Base-by-base conservation (phyloP, 805 yeast genomes). In the Grigorovia jiainica region DNA sequence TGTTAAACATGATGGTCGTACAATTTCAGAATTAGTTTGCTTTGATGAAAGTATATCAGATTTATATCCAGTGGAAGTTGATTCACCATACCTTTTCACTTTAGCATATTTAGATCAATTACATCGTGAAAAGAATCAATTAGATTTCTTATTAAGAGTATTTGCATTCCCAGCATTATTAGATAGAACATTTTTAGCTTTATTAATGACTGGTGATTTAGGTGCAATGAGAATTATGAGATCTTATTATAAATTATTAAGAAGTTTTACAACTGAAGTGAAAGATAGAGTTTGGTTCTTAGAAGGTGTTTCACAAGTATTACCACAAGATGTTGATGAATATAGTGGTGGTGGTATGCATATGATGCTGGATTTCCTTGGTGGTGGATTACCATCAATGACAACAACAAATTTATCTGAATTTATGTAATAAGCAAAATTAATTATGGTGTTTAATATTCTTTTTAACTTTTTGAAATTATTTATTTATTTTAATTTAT, bases 341-440 rank as follows among this genome's bases (percentile, higher is more conserved):
- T 84, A 85, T 55, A 79, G 89, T n/a, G 95, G 95, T 34, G 92
- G 92, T 43, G 92, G 92, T 47, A 82, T 82, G 87, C 87, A 82
- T 57, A 84, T 84, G 92, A 84, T 84, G 92, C 66, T 84, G 61
- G 92, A 84, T 60, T 84, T 84, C 66, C 67, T 84, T 23, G 92
- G 92, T 15, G 92, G 92, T 13, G 73, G 73, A 3, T 49, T 70
- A 35, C 73, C 73, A 9, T 68, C 73, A 3, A 66, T 70, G 68
- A 67, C 71, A 4, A 66, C 71, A 0, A 66, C 71, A 4, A 66
- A 64, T 45, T 47, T 68, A 19, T 51, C 61, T 7, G 63, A 57
- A 39, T 58, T 58, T 40, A 51, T 55, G 48, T 53, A 47, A 58
- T 18, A 3, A 8, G 13, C 8, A 7, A 21, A 13, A 10, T 13